phyloP scores from a whole-genome alignment of 2,329 filamentous ascomycete species.

The Ascochyta rabiei region DNA sequence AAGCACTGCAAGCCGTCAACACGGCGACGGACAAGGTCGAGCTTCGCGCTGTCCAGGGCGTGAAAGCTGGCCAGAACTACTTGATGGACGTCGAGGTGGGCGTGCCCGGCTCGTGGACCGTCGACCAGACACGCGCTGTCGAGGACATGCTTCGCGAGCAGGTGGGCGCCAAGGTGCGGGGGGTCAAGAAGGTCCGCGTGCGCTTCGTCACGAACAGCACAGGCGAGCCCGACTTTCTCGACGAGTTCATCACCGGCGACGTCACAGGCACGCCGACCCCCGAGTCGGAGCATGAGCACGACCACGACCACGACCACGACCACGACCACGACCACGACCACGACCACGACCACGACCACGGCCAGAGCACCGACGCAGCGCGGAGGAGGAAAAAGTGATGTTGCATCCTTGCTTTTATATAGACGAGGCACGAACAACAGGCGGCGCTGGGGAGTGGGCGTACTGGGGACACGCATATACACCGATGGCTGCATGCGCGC shows the following conservation, averaged over 20 bases:
- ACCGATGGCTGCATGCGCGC: constrained; percentile 11
- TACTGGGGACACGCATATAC: constrained; percentile 21
- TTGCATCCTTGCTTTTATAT: constrained; percentile 26
- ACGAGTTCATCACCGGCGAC: constrained; percentile 64
- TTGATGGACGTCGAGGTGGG: constrained; percentile 87
- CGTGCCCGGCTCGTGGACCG: constrained; percentile 76
- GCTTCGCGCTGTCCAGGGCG: constrained; percentile 79
- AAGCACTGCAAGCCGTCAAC: constrained; percentile 48
- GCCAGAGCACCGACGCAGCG: constrained; percentile 20
- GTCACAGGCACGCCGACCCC: constrained; percentile 37
- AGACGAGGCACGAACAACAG: constrained; percentile 17
- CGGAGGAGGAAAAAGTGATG: constrained; percentile 30
- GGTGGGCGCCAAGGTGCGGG: constrained; percentile 78
- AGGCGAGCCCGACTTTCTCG: constrained; percentile 64
- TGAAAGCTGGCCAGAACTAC: constrained; percentile 97
- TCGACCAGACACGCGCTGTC: constrained; percentile 71
- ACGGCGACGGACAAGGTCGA: constrained; percentile 65
- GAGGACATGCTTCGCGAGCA: constrained; percentile 76
- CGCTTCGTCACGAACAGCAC: constrained; percentile 78
- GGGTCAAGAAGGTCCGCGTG: constrained; percentile 81
- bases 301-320: constrained; percentile 37
- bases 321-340: constrained; percentile 34
- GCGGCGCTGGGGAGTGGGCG: constrained; percentile 33
- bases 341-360: constrained; percentile 31
- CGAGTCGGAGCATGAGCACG: constrained; percentile 39